Evolutionary conservation across 1,284 basidiomycete species (phyloP), one percentile per base, ranked within the genome.

Genomic region (Melanopsichium pennsylvanicum): DNA sequence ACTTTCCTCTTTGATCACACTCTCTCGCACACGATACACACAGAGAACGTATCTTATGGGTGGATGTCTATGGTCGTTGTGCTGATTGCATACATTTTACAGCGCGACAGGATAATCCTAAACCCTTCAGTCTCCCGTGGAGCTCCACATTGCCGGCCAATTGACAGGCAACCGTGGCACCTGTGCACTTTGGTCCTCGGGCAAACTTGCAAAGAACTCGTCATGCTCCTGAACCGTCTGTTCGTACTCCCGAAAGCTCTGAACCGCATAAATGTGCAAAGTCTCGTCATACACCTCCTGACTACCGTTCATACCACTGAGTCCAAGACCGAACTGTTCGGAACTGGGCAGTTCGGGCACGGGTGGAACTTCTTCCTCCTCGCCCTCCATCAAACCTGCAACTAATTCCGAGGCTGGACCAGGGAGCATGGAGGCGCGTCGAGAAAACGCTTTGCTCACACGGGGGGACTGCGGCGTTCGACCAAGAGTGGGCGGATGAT

Each of bases 171-270:
- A 34, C n/a, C 67, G 40, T 1, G 74, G 74, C 33, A 76, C 74
- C 43, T 69, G 66, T 1, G 73, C 49, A 26, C 46, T 54, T 31
- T 70, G 62, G 13, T 58, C 62, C 31, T 66, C 50, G 12, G 60
- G 58, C 45, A 74, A 39, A 26, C 70, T 63, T 1, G 54, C 57
- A 32, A 76, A 74, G 44, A 70, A 76, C 22, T 76, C 73, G 40
- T 76, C 74, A 54, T 76, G 74, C 58, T 76, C 74, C 61, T 74
- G 70, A 19, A 76, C 67, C 31, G 75, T 76, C 46, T 75, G 75
- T 32, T 78, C 75, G 39, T 76, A 78, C 42, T 78, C 75, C 6
- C 72, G 34, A 51, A 76, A 35, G 33, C 74, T 73, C 57, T 76
- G 74, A 5, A 76, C 67, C 10, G 76, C 76, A 36, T 78, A 78